These are phyloP conservation scores for Nasturtium officinale DNA, from an alignment of 345 rosid genomes.

Conservation along the genomic window DNA sequence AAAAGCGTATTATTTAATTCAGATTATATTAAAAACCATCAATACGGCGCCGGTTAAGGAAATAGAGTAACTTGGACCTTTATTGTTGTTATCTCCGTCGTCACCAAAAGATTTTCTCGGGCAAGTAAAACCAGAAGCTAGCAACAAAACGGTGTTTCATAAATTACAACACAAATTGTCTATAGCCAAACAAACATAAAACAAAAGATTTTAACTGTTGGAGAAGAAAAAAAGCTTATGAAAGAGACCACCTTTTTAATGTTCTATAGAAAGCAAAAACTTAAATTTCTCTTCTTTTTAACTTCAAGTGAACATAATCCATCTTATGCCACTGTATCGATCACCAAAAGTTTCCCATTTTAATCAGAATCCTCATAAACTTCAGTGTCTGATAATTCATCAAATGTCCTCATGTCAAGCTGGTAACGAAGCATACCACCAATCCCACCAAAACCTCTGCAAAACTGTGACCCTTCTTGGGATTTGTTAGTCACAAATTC, in stretches of 20 bases:
- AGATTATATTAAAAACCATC: neutral
- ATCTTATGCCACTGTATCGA: slow-evolving; percentile 29
- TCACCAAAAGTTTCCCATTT: slow-evolving; percentile 33
- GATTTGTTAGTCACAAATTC: slow-evolving; percentile 92
- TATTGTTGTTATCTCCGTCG: neutral
- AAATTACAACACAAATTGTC: slow-evolving; percentile 43
- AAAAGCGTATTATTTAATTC: slow-evolving; percentile 6
- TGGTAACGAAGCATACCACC: slow-evolving; percentile 94
- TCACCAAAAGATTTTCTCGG: neutral
- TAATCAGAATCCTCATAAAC: slow-evolving; percentile 79
- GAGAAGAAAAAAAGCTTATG: slow-evolving; percentile 1
- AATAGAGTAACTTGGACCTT: neutral
- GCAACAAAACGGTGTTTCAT: neutral
- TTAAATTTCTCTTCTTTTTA: neutral
- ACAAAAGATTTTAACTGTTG: neutral
- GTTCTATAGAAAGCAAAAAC: slow-evolving; percentile 24
- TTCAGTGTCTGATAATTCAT: slow-evolving; percentile 75
- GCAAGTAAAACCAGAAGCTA: neutral
- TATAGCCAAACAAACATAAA: slow-evolving; percentile 14
- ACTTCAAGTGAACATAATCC: slow-evolving; percentile 12
- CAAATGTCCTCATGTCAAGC: slow-evolving; percentile 82
- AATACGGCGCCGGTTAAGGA: neutral
- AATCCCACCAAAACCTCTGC: slow-evolving; percentile 92
- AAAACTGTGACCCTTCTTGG: slow-evolving; percentile 93
- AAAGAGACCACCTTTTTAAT: slow-evolving; percentile 17